Base-by-base conservation (phyloP, 306 rosid genomes). In the Boehmeria nivea region DNA sequence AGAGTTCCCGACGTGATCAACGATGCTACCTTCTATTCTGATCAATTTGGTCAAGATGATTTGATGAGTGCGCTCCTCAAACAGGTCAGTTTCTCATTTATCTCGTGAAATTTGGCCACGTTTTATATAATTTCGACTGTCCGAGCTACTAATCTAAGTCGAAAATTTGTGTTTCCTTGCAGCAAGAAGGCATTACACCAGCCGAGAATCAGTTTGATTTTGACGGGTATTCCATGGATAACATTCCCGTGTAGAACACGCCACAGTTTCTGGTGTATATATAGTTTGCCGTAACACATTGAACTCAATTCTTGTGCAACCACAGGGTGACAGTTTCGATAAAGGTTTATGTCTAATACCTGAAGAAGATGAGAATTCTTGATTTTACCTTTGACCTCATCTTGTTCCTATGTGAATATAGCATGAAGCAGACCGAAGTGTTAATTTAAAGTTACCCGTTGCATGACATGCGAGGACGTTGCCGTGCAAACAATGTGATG, bases 51-150 rank as follows among this genome's bases (percentile, higher is more conserved):
- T 21, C 96, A 85, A 71, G 99, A 93, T 5, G 99, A 93, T 72
- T 85, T 93, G 43, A 81, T 93, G 94, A 93, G 95, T 68, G 95
- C 87, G 53, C 78, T 93, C 65, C 76, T 93, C 64, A 85, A 83
- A 74, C 96, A 93, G 95, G 99, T 93, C 67, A 10, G 68, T 70
- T 59, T 28, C 61, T 65, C 31, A 4, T 31, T 31, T 31, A 31
- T 31, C 36, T 31, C 8, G 8, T 31, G 8, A 31, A 31, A 31
- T 31, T 31, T 31, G 36, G n/a, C n/a, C n/a, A 31, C 36, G 5
- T 31, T 4, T 31, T 2, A 10, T 4, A 31, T 31, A 31, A 31
- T 31, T 31, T 31, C 36, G 36, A 4, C 9, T 31, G 8, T 10
- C 5, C 5, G 9, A 21, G 31, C 8, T n/a, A 12, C 20, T n/a